Conservation (phyloP, 2,329 filamentous ascomycete genomes). For the Pleurostoma richardsiae region DNA sequence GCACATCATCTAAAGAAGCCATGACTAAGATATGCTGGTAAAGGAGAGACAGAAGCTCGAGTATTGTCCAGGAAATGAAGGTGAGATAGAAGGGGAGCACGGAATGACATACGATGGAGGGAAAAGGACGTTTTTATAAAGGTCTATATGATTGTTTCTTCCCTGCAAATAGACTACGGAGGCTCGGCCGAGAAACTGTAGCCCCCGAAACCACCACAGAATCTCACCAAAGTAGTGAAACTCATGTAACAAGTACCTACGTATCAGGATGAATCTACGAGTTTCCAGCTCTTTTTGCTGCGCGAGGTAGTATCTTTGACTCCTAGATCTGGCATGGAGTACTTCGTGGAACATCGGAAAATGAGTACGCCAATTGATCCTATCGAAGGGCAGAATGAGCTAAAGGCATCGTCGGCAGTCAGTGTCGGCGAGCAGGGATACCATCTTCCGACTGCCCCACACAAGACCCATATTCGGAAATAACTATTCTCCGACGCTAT, state of each 20-base stretch:
- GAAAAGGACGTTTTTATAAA: background rate
- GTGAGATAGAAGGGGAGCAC: background rate
- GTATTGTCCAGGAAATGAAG: background rate
- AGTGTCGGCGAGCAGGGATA: background rate
- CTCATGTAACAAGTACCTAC: no score
- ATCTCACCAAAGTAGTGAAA: no score
- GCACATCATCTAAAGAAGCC: background rate
- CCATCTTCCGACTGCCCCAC: background rate
- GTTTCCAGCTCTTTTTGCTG: no score
- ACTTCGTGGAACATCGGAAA: no score
- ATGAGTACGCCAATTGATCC: no score
- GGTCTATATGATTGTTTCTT: no score
- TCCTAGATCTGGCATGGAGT: no score
- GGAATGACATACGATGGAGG: background rate
- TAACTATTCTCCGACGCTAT: background rate
- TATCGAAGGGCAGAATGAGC: no score
- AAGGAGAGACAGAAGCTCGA: background rate
- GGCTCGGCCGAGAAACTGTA: background rate
- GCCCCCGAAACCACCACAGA: no score
- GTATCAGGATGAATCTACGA: no score
- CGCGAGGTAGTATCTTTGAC: no score
- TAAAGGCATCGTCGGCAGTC: background rate
- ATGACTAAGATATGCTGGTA: background rate
- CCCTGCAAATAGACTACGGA: background rate
- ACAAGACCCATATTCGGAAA: background rate